Base-by-base conservation (phyloP, 352 stramenopile species). In the Phytophthora pistaciae region DNA sequence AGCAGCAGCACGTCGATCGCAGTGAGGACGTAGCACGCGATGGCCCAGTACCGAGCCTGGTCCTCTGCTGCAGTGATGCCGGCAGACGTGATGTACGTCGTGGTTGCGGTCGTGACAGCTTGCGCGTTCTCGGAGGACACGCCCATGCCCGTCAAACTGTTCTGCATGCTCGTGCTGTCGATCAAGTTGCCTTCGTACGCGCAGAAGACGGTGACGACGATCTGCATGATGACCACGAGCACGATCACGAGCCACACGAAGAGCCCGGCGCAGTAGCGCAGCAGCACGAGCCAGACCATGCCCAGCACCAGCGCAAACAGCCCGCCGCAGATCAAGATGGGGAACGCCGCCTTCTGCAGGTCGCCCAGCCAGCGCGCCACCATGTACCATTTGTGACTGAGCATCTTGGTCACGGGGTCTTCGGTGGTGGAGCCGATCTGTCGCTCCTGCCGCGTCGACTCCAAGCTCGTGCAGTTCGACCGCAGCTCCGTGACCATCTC, bases 161-260 rank as follows among this genome's bases (percentile, higher is more conserved):
- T 72, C 20, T 80, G 67, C 56, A 91, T 66, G 31, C 77, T 84
- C 18, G 72, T 67, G 62, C 67, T 86, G 42, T 73, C 80, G 40
- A 96, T 66, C 33, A 96, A 61, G 31, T 87, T 67, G 56, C 85
- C 90, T 63, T 94, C 79, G 56, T 91, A 91, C 13, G 88, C 88
- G 25, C 84, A 93, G 69, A 94, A 94, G 56, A 94, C 60, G 29
- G 90, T 95, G 23, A 94, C 71, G 31, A 87, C 71, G 33, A 94
- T 69, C 60, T 90, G 82, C 77, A 93, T 92, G 25, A 68, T 48
- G 31, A 91, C 67, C 11, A 93, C 77, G 21, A 91, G 59, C 5
- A 93, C 70, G 58, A 96, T 84, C 16, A 89, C 82, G 46, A 95
- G 72, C 88, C 88, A 96, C 11, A 96, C 88, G 56, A 95, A 93